Evolutionary conservation across 805 yeast genomes (phyloP), one percentile per base, ranked within the genome.

Genomic region (Kurtzmaniella cleridarum): DNA sequence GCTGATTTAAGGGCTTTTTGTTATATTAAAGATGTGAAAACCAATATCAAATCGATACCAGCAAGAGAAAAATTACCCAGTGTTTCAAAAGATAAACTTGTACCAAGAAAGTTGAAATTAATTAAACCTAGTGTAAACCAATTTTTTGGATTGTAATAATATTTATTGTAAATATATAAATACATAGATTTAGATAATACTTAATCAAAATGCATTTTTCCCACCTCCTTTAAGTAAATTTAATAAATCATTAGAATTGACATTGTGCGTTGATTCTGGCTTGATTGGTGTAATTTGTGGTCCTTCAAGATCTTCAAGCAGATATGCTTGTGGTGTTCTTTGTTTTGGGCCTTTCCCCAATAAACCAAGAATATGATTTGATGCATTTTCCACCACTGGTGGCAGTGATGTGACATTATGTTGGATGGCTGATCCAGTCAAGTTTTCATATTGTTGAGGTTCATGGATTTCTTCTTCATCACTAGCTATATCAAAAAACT

Each of bases 401-500:
- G n/a, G n/a, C n/a, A n/a, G n/a, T 17, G 40, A 33, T 30, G 35
- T 44, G 12, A 35, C 29, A 15, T 39, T 38, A 38, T 42, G 36
- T 23, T 41, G 47, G 10, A 44, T 10, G 17, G 8, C n/a, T n/a
- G 18, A 29, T 17, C 24, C 32, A 11, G 24, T 31, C 5, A 30
- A 29, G 12, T 26, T 36, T 7, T 32, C 34, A 18, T 36, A 17
- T 24, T 16, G n/a, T 28, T 32, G 31, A 27, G 31, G 35, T 7
- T 20, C 30, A 9, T 36, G 36, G 2, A 30, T 41, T 2, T 39
- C 54, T 29, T 52, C 60, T 32, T 64, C 71, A 33, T 65, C 71
- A 34, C 64, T 55, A 8, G 55, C 68, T 30, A 57, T 50, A 35
- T 62, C 67, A 42, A 63, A 55, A 28, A 46, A 40, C 35, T 43